Conservation (phyloP, 306 rosid genomes). For the Quercus berberidifolia region DNA sequence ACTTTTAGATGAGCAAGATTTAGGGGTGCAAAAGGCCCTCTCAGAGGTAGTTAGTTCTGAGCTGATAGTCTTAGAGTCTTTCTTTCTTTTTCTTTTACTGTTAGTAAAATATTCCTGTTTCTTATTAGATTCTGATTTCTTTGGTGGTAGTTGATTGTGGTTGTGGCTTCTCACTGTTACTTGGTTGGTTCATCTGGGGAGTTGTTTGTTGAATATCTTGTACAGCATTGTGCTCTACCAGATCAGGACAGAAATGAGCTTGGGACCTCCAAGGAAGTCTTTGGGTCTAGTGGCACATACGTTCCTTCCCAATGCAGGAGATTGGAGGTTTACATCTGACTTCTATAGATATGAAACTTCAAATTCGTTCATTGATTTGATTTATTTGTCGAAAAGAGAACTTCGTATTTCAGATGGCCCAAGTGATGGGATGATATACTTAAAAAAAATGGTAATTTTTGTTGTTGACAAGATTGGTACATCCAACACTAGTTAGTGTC, state of each 20-base stretch:
- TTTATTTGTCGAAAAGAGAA: conserved; percentile 1
- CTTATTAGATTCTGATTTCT: conserved; percentile 2
- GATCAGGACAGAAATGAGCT: conserved; percentile 44
- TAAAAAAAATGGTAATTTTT: not conserved
- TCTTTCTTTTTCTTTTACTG: not conserved
- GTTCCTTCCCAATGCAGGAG: conserved; percentile 49
- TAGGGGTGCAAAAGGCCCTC: conserved; percentile 74
- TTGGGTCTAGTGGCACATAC: conserved; percentile 26
- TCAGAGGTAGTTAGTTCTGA: conserved; percentile 58
- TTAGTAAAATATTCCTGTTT: conserved; percentile 7
- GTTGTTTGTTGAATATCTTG: conserved; percentile 87
- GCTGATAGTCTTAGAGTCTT: conserved; percentile 4
- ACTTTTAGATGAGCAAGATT: conserved; percentile 72
- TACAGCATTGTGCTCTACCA: conserved; percentile 74
- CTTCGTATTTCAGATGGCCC: not conserved
- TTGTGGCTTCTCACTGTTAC: conserved; percentile 95
- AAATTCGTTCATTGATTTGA: not conserved
- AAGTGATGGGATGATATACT: not conserved
- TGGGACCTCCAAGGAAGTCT: conserved; percentile 42
- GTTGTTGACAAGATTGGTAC: not conserved
- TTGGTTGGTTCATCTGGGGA: conserved; percentile 92
- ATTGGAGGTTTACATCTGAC: conserved; percentile 55
- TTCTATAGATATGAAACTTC: not conserved
- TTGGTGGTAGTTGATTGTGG: conserved; percentile 75
- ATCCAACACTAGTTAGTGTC: not conserved